Evolutionary conservation across 805 yeast genomes (phyloP), one percentile per base, ranked within the genome.

Genomic region (Candida koratica): DNA sequence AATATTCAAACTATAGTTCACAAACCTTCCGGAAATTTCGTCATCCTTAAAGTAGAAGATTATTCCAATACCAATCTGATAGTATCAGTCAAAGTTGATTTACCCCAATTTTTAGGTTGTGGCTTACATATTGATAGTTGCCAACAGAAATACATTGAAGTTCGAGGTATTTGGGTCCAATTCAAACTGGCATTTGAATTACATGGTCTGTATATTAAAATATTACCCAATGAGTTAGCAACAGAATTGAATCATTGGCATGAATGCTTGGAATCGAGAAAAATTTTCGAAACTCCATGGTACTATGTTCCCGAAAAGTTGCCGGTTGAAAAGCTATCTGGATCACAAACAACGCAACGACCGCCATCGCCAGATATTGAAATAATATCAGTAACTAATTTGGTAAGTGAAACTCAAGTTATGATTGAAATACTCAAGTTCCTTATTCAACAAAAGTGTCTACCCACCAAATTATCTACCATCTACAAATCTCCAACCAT

Each of bases 1-100:
- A 47, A 54, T 6, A 43, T 66, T 9, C 44, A 39, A 50, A 63
- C 38, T 25, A 25, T 18, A 7, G 4, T 14, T 9, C n/a, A n/a
- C n/a, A 24, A 7, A 24, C 26, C 11, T n/a, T 6, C 10, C 11
- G 12, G 11, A 16, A 38, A 35, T 5, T 51, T 38, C 33, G 34
- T 46, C 17, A 23, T 54, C 13, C 9, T 66, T 6, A 41, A 47
- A 5, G 19, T 67, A 3, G 71, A 67, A 36, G 72, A 67, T 43
- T 52, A 42, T 14, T 64, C 69, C 10, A 59, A 62, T 3, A 34
- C 34, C 2, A 25, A 39, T 2, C 67, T 61, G 63, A 29, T 39
- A 4, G 49, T 66, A 5, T 36, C 38, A 5, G 61, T 55, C 8
- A 51, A 46, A 22, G 45, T 59, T 2, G 13, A 15, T 2, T 43